Evolutionary conservation across 139 green algal genomes (phyloP), one percentile per base, ranked within the genome.

Genomic region (Ostreobium quekettii): DNA sequence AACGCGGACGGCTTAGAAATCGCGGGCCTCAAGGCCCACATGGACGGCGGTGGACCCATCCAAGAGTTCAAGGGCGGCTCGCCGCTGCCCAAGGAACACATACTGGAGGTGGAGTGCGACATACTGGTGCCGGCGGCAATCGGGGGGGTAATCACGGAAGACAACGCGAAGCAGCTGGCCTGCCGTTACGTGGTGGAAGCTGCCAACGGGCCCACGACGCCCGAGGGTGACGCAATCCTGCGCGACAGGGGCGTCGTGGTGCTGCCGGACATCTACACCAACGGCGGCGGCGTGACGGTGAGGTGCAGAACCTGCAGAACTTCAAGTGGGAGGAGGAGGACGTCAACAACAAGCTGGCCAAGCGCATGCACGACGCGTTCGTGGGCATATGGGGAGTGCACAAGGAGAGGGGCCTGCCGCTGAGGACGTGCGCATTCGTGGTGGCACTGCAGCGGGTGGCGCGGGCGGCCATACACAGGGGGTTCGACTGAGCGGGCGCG

Each of bases 91-190:
- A 71, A 53, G 2, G 64, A 66, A 3, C 49, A 74, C 28, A 82
- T 92, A 37, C 79, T 92, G 36, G 71, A 70, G 5, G 53, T 85
- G 11, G 79, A 78, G 0, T 97, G 91, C 73, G 89, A 97, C 47
- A 85, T 97, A 48, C 81, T 96, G 33, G 85, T 97, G n/a, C 91
- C 91, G 2, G 91, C 91, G 0, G 91, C 91, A 36, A 80, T 95
- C 26, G 87, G 85, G 0, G 84, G 82, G 6, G 87, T 94, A 22
- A 83, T 90, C 37, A 76, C 71, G 22, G 80, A 75, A 4, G 77
- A 75, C 1, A 84, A 80, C 53, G 85, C 81, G 0, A 33, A n/a
- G 33, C 74, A 85, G 61, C 39, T 92, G 56, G 35, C 82, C 33
- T 85, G 79, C 74, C 85, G 79, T 71, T 82, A 83, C 26, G 80